A percentile compares a stretch with the other conserved stretches of the same genome.
Evolutionary conservation across 345 rosid genomes (phyloP).

Genomic region (Corchorus capsularis): DNA sequence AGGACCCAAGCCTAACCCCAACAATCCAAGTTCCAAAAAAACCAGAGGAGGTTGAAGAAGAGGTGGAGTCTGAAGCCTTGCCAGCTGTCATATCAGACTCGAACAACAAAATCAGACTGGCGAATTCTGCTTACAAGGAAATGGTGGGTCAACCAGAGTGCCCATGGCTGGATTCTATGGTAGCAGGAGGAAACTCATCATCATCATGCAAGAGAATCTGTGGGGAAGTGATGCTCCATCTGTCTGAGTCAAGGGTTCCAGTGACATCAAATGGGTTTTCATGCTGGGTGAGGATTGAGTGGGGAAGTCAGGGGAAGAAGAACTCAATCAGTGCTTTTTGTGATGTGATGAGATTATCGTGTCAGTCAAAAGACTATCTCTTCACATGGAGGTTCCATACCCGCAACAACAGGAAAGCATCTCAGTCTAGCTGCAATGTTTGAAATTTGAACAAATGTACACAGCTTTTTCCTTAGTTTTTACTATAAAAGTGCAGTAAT

Average conservation of each 20-base stretch:
- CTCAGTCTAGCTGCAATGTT: constrained; percentile 34
- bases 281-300: constrained; percentile 90
- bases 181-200: constrained; percentile 30
- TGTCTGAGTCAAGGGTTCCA: constrained; percentile 44
- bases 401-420: constrained; percentile 31
- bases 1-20: constrained; percentile 14
- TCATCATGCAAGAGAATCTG: constrained; percentile 64
- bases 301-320: constrained; percentile 65
- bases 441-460: constrained; percentile 15
- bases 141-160: constrained; percentile 99
- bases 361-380: constrained; percentile 69
- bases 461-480: background rate
- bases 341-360: constrained; percentile 60
- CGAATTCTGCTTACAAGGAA: constrained; percentile 86
- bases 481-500: background rate
- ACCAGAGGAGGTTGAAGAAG: constrained; percentile 75
- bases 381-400: constrained; percentile 82
- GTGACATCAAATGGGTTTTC: constrained; percentile 57
- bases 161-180: constrained; percentile 77
- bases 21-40: constrained; percentile 37
- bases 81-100: constrained; percentile 83
- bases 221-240: constrained; percentile 70
- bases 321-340: constrained; percentile 56
- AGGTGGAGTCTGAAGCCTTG: constrained; percentile 64
- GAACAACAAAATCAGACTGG: constrained; percentile 74